These are phyloP conservation scores for Chloromonas sp. DNA, from an alignment of 163 green algal species.

Conservation along the genomic window DNA sequence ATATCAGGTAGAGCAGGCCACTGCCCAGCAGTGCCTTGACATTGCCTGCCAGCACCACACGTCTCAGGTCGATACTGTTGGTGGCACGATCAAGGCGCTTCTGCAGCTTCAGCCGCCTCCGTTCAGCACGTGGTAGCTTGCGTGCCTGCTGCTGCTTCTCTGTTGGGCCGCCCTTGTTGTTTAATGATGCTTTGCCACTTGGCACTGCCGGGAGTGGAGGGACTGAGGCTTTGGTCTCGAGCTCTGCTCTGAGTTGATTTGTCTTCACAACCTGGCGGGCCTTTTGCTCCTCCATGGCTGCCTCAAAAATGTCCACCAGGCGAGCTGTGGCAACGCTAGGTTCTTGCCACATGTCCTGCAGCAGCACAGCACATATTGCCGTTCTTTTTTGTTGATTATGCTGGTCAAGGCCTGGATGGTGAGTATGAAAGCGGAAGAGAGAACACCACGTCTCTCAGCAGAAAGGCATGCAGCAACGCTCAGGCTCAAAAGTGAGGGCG, in stretches of 20 bases:
- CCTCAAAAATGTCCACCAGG: neutral
- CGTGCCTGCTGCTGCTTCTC: neutral
- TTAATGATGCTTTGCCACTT: neutral
- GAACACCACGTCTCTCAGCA: neutral
- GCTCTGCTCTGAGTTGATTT: no score
- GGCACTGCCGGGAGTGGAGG: neutral
- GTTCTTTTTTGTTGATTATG: no score
- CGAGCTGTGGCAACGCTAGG: neutral
- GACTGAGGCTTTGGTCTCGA: no score
- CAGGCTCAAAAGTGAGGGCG: no score
- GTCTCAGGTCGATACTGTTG: neutral
- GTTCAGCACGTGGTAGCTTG: neutral
- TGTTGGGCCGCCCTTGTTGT: neutral
- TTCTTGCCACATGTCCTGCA: conserved; percentile 4
- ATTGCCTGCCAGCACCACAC: neutral
- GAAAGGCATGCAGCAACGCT: neutral
- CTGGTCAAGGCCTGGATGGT: no score
- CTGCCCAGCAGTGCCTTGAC: neutral
- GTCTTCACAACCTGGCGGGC: no score
- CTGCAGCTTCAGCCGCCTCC: no score
- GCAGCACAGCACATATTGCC: no score
- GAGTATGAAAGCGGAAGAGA: neutral
- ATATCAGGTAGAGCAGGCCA: neutral
- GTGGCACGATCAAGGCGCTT: neutral
- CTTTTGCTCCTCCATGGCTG: neutral